Base-by-base conservation (phyloP, 2,329 filamentous ascomycete species). In the Epicoccum nigrum region DNA sequence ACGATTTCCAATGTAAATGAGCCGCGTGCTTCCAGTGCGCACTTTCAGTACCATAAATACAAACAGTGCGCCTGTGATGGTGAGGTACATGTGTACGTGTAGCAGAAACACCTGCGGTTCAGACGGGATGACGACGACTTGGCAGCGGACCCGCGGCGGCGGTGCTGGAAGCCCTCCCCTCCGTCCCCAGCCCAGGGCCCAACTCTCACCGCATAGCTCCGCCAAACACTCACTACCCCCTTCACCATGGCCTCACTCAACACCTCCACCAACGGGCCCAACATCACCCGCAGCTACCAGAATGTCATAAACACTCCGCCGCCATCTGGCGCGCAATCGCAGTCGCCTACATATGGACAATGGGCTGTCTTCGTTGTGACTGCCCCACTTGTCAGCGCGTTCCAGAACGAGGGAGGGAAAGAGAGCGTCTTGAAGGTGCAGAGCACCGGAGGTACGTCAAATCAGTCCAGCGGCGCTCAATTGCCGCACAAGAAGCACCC, bases 381-480 rank as follows among this genome's bases (percentile, higher is more conserved):
- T 72, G 90, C 93, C 54, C 94, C 94, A 46, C 84, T 99, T 32
- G 83, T 91, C 71, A 97, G 89, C 77, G 92, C 92, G 53, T 99
- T 99, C 74, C 91, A 96, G 76, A 79, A 82, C 58, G 90, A 94
- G 70, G 82, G 84, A 50, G 87, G 85, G 60, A 97, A 97, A 78
- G 93, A 97, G 77, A 97, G 93, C 74, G 85, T 97, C 1, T 79
- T 99, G 62, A 97, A 97, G 77, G 93, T 99, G 43, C 92, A 97
- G 73, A 87, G 82, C 69, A 95, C 90, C 40, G 93, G 92, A 79
- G 89, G 90, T 93, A 74, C 75, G 68, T 66, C 20, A 9, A 11
- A 8, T 2, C 12, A 12, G 32, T 12, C 4, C 35, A 12, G 6
- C 21, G 27, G 19, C 30, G 6, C 35, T 21, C 54, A 58, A 58